A percentile compares a stretch with the other conserved stretches of the same genome.
Conservation (phyloP, 1,139 yeast species). For the Hansenula sp. region DNA sequence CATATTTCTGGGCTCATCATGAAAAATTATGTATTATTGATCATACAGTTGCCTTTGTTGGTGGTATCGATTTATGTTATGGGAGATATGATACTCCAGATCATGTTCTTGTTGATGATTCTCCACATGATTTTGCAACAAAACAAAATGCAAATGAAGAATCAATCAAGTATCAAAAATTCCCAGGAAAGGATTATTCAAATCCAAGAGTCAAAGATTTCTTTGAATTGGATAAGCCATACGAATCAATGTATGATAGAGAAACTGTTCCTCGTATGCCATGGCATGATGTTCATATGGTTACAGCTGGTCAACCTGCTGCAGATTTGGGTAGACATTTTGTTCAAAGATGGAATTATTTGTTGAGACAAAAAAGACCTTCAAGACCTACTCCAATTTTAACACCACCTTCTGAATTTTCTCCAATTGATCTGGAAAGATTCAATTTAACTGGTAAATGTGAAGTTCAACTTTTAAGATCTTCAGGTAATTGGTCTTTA, state of each 20-base stretch:
- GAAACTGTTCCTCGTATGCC: conserved; percentile 89
- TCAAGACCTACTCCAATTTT: conserved; percentile 88
- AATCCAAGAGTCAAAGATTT: conserved; percentile 94
- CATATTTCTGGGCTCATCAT: conserved; percentile 98
- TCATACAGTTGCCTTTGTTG: conserved; percentile 83
- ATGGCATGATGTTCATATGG: conserved; percentile 99
- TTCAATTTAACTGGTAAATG: conserved; percentile 63
- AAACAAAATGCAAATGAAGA: conserved; percentile 19
- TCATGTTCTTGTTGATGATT: conserved; percentile 83
- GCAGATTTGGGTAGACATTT: conserved; percentile 91
- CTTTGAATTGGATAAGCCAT: conserved; percentile 74
- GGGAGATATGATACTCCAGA: conserved; percentile 97
- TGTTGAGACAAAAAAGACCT: conserved; percentile 89
- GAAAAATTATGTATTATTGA: conserved; percentile 88
- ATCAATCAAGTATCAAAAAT: conserved; percentile 53
- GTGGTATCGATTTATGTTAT: conserved; percentile 93
- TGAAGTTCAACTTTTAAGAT: conserved; percentile 84
- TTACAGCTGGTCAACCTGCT: conserved; percentile 93
- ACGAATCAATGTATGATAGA: conserved; percentile 90
- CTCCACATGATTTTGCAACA: conserved; percentile 32
- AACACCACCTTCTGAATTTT: conserved; percentile 87
- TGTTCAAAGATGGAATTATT: conserved; percentile 96
- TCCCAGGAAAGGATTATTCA: conserved; percentile 97
- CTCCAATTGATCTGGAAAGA: conserved; percentile 59
- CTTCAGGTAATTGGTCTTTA: conserved; percentile 89